Percentiles rank a stretch among this genome's conserved stretches.
phyloP scores from a whole-genome alignment of 768 basidiomycete genomes.

The Pisolithus microcarpus region DNA sequence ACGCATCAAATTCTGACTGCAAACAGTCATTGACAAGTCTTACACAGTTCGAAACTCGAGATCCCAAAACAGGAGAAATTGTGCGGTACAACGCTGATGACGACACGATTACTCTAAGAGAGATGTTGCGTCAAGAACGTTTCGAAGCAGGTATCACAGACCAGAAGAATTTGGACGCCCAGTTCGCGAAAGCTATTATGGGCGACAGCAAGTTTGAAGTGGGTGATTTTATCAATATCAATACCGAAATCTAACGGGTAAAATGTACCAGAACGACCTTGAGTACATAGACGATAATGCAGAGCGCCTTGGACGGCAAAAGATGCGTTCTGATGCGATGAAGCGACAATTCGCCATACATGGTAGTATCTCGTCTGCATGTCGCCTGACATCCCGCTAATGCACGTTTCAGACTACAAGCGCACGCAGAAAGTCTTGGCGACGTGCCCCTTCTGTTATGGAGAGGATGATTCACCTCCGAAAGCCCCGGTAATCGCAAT shows the following conservation, averaged over 20 bases:
- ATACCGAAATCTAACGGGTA: background rate
- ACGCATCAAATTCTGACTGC: conserved; percentile 3
- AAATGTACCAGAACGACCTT: conserved; percentile 55
- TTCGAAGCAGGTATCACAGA: conserved; percentile 86
- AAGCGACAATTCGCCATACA: conserved; percentile 96
- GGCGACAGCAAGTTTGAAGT: conserved; percentile 85
- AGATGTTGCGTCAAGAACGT: conserved; percentile 88
- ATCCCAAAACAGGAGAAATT: conserved; percentile 84
- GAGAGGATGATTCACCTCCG: conserved; percentile 87
- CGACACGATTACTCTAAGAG: conserved; percentile 76
- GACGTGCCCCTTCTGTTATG: conserved; percentile 81
- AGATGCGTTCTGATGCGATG: conserved; percentile 95
- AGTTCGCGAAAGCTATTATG: conserved; percentile 84
- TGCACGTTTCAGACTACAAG: conserved; percentile 67
- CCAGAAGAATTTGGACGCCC: conserved; percentile 86
- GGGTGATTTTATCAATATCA: conserved; percentile 7
- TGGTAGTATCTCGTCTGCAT: conserved; percentile 38
- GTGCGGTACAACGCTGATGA: conserved; percentile 89
- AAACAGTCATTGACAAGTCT: background rate
- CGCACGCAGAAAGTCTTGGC: conserved; percentile 87
- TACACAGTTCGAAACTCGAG: conserved; percentile 75
- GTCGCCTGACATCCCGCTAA: background rate
- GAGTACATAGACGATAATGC: conserved; percentile 98
- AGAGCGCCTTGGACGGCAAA: conserved; percentile 83
- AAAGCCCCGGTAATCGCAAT: conserved; percentile 84